Evolutionary conservation across 305 asterid genomes (phyloP), one percentile per base, ranked within the genome.

Genomic region (Fraxinus dipetala): DNA sequence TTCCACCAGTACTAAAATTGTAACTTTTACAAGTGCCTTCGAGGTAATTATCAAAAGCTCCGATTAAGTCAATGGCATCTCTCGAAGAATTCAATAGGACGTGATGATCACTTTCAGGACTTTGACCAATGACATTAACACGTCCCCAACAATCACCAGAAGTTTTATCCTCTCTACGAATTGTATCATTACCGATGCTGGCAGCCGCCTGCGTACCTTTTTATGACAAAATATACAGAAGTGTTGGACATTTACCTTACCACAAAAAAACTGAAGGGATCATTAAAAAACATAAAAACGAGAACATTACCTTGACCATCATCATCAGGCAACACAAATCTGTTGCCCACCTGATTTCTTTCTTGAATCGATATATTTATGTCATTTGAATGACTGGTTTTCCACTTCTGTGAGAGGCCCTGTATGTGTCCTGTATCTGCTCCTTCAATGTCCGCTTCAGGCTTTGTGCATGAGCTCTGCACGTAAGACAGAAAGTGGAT

Each of bases 401-500:
- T 77, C 72, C 80, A 69, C 84, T 80, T 14, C 82, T 81, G 89
- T 74, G 87, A 78, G 77, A 80, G 54, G 77, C 86, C 85, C 48
- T 69, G 83, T 32, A 43, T 75, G 69, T 82, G 83, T 72, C 85
- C 90, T 2, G 45, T 76, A 75, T 85, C 90, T 40, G 89, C 89
- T 74, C 84, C 90, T 79, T 89, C 94, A 38, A 83, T 76, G 69
- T 89, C 94, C 34, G 82, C 83, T 73, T 86, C 96, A 20, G 98
- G 95, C 86, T 92, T 94, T 40, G 97, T 86, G 88, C 97, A 90
- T 77, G 98, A 94, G 85, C 98, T 94, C 97, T 94, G 89, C 85
- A 83, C 31, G 75, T 45, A 70, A 70, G 76, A 70, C 45, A 70
- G 38, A 11, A 31, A 31, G 45, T 32, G 45, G 45, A 16, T 16